phyloP scores from a whole-genome alignment of 139 green algal genomes.

The Micractinium conductrix region DNA sequence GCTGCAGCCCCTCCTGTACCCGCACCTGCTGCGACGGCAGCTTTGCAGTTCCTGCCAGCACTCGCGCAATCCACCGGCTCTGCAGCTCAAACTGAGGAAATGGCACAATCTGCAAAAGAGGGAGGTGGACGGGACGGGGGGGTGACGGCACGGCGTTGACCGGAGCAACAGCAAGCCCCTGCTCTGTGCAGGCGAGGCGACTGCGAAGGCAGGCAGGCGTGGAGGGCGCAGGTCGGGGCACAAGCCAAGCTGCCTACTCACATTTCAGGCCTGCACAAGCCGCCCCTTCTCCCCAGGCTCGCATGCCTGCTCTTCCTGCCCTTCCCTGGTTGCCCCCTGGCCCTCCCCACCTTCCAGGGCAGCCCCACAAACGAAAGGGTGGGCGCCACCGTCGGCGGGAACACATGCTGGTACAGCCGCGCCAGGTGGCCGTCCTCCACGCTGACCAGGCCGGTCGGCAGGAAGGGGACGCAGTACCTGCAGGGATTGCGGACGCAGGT shows the following conservation, averaged over 20 bases:
- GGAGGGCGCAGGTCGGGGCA: no score
- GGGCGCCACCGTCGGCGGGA: conserved; percentile 53
- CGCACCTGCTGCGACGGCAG: not conserved
- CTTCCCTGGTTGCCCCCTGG: no score
- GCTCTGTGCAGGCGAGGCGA: no score
- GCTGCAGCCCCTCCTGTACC: no score
- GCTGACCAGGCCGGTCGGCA: conserved; percentile 36
- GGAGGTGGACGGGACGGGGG: no score
- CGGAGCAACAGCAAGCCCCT: no score
- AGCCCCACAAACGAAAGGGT: conserved; percentile 78
- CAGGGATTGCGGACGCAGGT: not conserved
- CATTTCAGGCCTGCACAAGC: no score
- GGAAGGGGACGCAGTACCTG: conserved; percentile 76
- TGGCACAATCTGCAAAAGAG: conserved; percentile 45
- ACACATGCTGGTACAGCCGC: conserved; percentile 75
- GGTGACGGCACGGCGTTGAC: no score
- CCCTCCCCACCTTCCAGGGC: conserved; percentile 54
- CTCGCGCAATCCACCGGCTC: conserved; percentile 50
- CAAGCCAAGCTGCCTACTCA: no score
- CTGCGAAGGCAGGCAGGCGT: not conserved
- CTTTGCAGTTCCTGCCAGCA: conserved; percentile 44
- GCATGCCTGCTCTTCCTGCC: no score
- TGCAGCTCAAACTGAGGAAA: conserved; percentile 74
- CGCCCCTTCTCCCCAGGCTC: no score
- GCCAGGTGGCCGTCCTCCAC: conserved; percentile 63